Percentiles rank a stretch among this genome's conserved stretches.
These are phyloP conservation scores for Mangifera indica DNA, from an alignment of 345 rosid genomes.

Conservation along the genomic window DNA sequence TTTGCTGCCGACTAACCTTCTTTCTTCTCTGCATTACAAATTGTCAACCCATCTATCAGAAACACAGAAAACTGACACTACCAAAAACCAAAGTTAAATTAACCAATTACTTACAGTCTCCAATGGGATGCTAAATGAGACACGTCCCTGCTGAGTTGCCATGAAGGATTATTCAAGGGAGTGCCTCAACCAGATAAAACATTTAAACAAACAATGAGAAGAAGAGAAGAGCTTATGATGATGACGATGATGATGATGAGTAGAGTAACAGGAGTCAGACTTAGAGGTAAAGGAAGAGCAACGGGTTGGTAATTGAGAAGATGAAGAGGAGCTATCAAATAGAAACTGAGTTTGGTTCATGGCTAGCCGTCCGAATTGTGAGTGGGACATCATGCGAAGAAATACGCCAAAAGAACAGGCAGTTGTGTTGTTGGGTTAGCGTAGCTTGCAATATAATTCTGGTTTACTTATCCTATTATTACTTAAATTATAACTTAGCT, in stretches of 20 bases:
- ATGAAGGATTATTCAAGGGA: constrained; percentile 14
- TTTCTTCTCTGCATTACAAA: constrained; percentile 54
- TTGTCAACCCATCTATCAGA: neutral
- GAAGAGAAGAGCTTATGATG: constrained; percentile 1
- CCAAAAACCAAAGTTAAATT: neutral
- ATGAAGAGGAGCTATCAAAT: constrained; percentile 62
- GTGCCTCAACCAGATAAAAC: constrained; percentile 11
- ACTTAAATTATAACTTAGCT: neutral
- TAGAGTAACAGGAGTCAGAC: constrained; percentile 27
- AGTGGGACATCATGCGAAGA: constrained; percentile 18
- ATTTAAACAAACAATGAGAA: constrained; percentile 20
- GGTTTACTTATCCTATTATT: neutral
- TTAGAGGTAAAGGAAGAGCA: constrained; percentile 43
- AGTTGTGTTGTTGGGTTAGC: constrained; percentile 8
- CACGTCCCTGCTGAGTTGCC: constrained; percentile 26
- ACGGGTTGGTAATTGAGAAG: constrained; percentile 30
- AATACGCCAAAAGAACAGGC: neutral
- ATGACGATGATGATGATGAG: constrained; percentile 26
- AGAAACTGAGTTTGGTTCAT: constrained; percentile 6
- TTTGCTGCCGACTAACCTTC: constrained; percentile 61
- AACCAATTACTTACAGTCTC: constrained; percentile 30
- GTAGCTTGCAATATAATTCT: constrained; percentile 42
- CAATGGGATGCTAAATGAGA: constrained; percentile 13
- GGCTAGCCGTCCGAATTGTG: constrained; percentile 27
- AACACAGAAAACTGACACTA: neutral